Evolutionary conservation across 306 rosid species (phyloP).

Genomic region (Echinosophora koreensis): DNA sequence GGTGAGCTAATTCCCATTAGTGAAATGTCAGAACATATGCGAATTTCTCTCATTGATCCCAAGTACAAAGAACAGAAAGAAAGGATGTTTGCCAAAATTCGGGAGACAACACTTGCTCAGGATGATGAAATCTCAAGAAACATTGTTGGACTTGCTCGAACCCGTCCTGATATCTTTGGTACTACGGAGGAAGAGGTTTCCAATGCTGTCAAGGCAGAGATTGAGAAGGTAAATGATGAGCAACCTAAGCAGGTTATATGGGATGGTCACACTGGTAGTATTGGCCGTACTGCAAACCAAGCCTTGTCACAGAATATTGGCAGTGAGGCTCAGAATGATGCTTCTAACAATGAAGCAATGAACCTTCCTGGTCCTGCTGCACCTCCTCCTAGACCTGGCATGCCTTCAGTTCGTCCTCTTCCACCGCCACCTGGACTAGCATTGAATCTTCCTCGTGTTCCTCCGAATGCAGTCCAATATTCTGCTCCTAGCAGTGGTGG

Average conservation of each 20-base stretch:
- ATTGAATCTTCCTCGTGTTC: slow-evolving; percentile 85
- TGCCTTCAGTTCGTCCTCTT: slow-evolving; percentile 86
- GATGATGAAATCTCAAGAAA: slow-evolving; percentile 90
- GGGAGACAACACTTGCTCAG: slow-evolving; percentile 96
- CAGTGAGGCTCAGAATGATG: slow-evolving; percentile 74
- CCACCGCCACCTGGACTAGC: slow-evolving; percentile 96
- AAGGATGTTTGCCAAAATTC: slow-evolving; percentile 96
- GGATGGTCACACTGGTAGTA: slow-evolving; percentile 99
- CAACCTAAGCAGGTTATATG: slow-evolving; percentile 98
- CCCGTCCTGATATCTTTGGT: slow-evolving; percentile 97
- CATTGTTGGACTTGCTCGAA: slow-evolving; percentile 94
- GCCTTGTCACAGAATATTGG: slow-evolving; percentile 85
- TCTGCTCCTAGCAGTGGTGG: slow-evolving; percentile 65
- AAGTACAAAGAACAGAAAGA: slow-evolving; percentile 97
- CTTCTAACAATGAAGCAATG: slow-evolving; percentile 60
- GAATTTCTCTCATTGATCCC: slow-evolving; percentile 96
- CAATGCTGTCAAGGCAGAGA: slow-evolving; percentile 97
- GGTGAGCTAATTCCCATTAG: slow-evolving; percentile 85
- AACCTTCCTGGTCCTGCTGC: slow-evolving; percentile 94
- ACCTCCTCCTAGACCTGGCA: slow-evolving; percentile 87
- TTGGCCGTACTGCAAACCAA: slow-evolving; percentile 93
- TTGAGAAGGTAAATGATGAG: slow-evolving; percentile 94
- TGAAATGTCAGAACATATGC: slow-evolving; percentile 98
- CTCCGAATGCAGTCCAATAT: slow-evolving; percentile 66
- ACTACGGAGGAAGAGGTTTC: slow-evolving; percentile 98